Conservation (phyloP, 495 filamentous ascomycete species). For the Aspergillus bertholletiae region DNA sequence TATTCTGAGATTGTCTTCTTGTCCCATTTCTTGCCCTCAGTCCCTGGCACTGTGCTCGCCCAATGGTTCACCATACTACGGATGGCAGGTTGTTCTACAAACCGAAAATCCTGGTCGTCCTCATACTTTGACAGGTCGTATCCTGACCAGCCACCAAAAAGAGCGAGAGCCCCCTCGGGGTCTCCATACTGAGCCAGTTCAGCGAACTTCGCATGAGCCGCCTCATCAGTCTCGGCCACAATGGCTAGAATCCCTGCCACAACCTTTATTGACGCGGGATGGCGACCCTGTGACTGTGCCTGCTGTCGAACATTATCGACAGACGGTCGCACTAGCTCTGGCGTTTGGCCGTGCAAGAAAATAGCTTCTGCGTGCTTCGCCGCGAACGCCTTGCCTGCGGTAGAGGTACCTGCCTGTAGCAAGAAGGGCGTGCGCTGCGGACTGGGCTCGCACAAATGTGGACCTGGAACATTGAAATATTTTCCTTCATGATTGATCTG, state of each 20-base stretch:
- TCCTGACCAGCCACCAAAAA: constrained; percentile 55
- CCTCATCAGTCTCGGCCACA: constrained; percentile 52
- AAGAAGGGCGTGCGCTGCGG: constrained; percentile 66
- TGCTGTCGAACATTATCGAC: constrained; percentile 48
- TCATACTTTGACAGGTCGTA: constrained; percentile 47
- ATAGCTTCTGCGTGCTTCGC: constrained; percentile 56
- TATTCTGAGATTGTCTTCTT: constrained; percentile 60
- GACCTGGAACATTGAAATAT: constrained; percentile 62
- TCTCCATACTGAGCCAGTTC: constrained; percentile 44
- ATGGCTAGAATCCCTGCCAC: constrained; percentile 48
- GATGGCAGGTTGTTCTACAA: constrained; percentile 59
- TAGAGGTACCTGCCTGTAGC: constrained; percentile 61
- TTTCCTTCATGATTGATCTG: constrained; percentile 65
- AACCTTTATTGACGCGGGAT: constrained; percentile 49
- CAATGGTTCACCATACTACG: constrained; percentile 40
- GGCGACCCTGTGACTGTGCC: constrained; percentile 38
- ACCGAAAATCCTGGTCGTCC: constrained; percentile 51
- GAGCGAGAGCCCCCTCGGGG: constrained; percentile 48
- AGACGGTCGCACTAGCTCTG: constrained; percentile 40
- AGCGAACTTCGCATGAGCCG: constrained; percentile 48
- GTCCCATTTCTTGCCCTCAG: constrained; percentile 53
- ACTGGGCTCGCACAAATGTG: constrained; percentile 61
- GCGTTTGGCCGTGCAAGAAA: constrained; percentile 47
- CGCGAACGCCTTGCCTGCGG: constrained; percentile 59
- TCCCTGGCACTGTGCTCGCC: constrained; percentile 36